Percentiles rank a stretch among this genome's conserved stretches.
Conservation (phyloP, 345 rosid genomes). For the Acer negundo region DNA sequence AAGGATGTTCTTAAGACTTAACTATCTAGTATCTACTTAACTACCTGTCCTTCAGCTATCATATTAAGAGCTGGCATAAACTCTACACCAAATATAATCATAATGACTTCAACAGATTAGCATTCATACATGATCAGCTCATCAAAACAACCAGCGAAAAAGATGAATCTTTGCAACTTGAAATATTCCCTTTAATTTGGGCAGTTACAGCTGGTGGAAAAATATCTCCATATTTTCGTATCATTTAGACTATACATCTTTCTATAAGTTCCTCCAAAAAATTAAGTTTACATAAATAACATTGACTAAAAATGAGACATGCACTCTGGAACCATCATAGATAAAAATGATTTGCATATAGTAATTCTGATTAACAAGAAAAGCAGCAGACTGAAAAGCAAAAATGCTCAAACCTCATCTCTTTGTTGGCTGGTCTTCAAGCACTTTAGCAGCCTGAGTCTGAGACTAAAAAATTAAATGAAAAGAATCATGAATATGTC, state of each 20-base stretch:
- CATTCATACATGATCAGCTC: neutral
- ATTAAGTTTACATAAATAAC: neutral
- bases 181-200: no score
- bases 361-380: neutral
- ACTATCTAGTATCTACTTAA: neutral
- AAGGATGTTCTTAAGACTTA: neutral
- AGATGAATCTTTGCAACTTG: no score
- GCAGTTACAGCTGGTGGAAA: no score
- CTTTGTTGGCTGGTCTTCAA: neutral
- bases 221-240: no score
- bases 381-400: neutral
- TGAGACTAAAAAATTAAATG: neutral
- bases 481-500: neutral
- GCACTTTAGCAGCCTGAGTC: neutral
- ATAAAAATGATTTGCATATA: no score
- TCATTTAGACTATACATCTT: neutral
- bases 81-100: neutral
- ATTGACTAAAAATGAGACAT: neutral
- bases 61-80: no score
- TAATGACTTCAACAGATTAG: neutral
- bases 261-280: neutral
- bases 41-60: no score
- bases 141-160: neutral
- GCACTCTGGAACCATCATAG: neutral
- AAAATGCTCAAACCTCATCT: neutral